Evolutionary conservation across 2,329 filamentous ascomycete genomes (phyloP).

Genomic region (Apiospora pterosperma): DNA sequence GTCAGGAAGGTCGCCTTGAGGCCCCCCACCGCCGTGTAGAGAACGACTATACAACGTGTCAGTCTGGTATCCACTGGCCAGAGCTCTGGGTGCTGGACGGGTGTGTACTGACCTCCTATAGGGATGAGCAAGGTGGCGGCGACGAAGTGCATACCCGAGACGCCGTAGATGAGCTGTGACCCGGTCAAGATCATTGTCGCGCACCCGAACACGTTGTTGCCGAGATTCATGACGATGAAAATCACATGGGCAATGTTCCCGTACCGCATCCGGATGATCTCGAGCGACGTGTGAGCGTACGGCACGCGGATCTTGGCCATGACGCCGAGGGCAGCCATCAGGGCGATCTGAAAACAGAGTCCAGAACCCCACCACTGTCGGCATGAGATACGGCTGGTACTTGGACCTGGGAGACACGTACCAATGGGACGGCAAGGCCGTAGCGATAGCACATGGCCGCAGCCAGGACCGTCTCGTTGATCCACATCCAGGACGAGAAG

Average conservation of each 20-base stretch:
- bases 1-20: conserved; percentile 47
- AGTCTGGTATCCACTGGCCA: not conserved
- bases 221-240: conserved; percentile 37
- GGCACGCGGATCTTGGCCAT: conserved; percentile 46
- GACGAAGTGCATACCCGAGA: conserved; percentile 45
- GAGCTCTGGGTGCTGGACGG: not conserved
- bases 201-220: conserved; percentile 40
- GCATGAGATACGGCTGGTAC: conserved; percentile 14
- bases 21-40: conserved; percentile 45
- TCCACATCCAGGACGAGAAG: conserved; percentile 37
- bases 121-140: conserved; percentile 43
- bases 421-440: conserved; percentile 20
- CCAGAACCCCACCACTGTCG: conserved; percentile 27
- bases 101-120: conserved; percentile 27
- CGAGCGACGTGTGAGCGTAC: conserved; percentile 47
- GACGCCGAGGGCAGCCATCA: conserved; percentile 47
- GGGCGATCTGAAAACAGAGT: conserved; percentile 40
- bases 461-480: conserved; percentile 37
- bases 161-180: conserved; percentile 41
- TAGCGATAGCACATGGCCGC: conserved; percentile 29
- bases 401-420: conserved; percentile 14
- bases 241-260: conserved; percentile 36
- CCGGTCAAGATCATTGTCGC: conserved; percentile 43
- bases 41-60: conserved; percentile 29
- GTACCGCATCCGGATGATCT: conserved; percentile 46